A percentile compares a stretch with the other conserved stretches of the same genome.
These are phyloP conservation scores for Nitzschia sp. DNA, from an alignment of 108 stramenopile species.

Conservation along the genomic window DNA sequence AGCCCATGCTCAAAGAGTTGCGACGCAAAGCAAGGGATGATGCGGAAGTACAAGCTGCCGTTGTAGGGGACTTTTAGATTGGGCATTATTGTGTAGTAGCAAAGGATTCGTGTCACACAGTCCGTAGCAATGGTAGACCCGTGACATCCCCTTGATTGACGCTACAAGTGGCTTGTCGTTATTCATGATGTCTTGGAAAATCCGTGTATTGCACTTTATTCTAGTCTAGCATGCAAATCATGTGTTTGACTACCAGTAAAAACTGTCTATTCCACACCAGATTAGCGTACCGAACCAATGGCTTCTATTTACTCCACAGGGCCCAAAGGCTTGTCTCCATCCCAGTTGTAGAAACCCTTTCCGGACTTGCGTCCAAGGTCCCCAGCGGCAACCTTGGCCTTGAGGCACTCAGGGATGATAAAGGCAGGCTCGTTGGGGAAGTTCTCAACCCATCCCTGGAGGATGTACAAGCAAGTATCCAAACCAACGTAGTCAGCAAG, in stretches of 20 bases:
- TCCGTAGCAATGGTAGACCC: too few relatives aligned
- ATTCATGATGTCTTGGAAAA: too few relatives aligned
- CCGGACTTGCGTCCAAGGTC: constrained; percentile 96
- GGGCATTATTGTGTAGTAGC: not conserved
- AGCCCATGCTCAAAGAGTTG: constrained; percentile 77
- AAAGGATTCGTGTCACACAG: too few relatives aligned
- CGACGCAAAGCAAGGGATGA: constrained; percentile 53
- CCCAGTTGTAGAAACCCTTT: constrained; percentile 91
- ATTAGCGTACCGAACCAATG: not conserved
- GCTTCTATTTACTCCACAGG: constrained; percentile 37
- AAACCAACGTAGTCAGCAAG: constrained; percentile 96
- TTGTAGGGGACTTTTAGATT: constrained; percentile 80
- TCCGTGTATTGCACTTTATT: too few relatives aligned
- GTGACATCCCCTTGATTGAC: too few relatives aligned
- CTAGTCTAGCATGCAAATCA: too few relatives aligned
- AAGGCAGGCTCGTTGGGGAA: constrained; percentile 91
- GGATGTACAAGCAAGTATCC: constrained; percentile 89
- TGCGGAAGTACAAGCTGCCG: constrained; percentile 73
- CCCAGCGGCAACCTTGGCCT: constrained; percentile 79
- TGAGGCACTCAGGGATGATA: constrained; percentile 83
- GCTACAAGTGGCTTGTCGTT: too few relatives aligned
- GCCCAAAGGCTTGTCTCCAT: constrained; percentile 83
- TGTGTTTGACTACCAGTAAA: too few relatives aligned
- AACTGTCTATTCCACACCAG: too few relatives aligned
- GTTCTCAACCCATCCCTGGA: constrained; percentile 76